Evolutionary conservation across 2,329 filamentous ascomycete genomes (phyloP), one percentile per base, ranked within the genome.

Genomic region (Neophaeococcomyces aloes): DNA sequence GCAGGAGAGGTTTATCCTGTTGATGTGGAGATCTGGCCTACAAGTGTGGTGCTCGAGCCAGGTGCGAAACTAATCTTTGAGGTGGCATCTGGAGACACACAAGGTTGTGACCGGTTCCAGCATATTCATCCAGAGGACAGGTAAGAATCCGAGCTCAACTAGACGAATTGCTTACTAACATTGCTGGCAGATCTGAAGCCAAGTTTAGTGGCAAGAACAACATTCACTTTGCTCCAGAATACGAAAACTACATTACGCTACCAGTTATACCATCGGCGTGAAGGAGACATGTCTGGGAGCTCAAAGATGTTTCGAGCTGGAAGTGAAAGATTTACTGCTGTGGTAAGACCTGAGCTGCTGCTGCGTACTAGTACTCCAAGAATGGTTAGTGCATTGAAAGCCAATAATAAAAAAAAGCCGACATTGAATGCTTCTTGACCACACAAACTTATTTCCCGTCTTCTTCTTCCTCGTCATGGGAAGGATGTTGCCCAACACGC

Each of bases 1-100:
- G 64, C 66, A 0, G 69, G 69, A 2, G 67, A 71, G 35, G 62
- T 74, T 0, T 73, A 75, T 47, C 56, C 61, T 0, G 67, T 74
- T 3, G 71, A 74, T 49, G 63, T 74, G n/a, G 61, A 63, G 48
- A 47, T 64, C 18, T 63, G 61, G 61, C 61, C 61, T 7, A 63
- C 59, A 1, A 63, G 63, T 37, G 59, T 63, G 2, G 58, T 63
- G 2, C 49, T 64, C 3, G 56, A 59, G 39, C 52, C 53, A 37
- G 60, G 61, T 4, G 57, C 51, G 3, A 55, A 56, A 46, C 47
- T 64, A 4, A 47, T 53, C 19, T 34, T 55, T 18, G 54, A 56
- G 48, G 49, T 64, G 15, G 41, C 59, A 0, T 66, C 62, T 36
- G 67, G 66, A 5, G 70, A 74, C 57, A 74, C 71, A 0, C 70